phyloP scores from a whole-genome alignment of 2,329 filamentous ascomycete species.

The Thielaviopsis musarum region DNA sequence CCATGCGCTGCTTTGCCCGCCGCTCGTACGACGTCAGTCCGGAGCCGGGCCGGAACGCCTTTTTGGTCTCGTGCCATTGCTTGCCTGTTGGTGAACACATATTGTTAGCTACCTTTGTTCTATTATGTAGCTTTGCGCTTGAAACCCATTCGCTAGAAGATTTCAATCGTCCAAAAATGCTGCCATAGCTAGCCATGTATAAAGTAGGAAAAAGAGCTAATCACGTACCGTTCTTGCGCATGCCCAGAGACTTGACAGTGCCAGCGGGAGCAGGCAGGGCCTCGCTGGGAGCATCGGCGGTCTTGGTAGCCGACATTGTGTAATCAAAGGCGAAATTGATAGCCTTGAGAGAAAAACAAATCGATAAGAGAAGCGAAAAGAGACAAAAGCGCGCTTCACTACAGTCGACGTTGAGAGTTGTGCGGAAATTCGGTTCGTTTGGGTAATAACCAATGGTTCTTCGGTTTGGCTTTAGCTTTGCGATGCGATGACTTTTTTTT shows the following conservation, averaged over 20 bases:
- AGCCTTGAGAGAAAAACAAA: too few species aligned
- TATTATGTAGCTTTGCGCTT: too few species aligned
- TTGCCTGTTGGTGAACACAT: conserved; percentile 45
- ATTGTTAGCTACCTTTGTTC: not conserved
- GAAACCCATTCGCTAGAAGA: not conserved
- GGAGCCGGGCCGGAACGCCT: conserved; percentile 66
- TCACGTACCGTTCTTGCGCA: conserved; percentile 66
- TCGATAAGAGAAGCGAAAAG: not conserved
- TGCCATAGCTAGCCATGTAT: not conserved
- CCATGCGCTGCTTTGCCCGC: conserved; percentile 52
- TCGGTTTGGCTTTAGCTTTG: not conserved
- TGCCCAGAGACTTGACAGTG: conserved; percentile 34
- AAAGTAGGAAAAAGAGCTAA: not conserved
- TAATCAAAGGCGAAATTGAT: not conserved
- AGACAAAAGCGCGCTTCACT: not conserved
- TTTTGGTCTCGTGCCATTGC: conserved; percentile 77
- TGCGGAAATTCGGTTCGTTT: not conserved
- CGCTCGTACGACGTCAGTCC: conserved; percentile 68
- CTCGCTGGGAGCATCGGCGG: not conserved
- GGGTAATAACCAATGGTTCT: not conserved
- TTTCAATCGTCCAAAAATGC: too few species aligned
- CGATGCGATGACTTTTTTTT: not conserved
- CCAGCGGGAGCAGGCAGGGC: conserved; percentile 15
- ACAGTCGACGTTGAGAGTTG: too few species aligned
- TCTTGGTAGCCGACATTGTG: not conserved